phyloP scores from a whole-genome alignment of 75 land plant species.

The Larix kaempferi region DNA sequence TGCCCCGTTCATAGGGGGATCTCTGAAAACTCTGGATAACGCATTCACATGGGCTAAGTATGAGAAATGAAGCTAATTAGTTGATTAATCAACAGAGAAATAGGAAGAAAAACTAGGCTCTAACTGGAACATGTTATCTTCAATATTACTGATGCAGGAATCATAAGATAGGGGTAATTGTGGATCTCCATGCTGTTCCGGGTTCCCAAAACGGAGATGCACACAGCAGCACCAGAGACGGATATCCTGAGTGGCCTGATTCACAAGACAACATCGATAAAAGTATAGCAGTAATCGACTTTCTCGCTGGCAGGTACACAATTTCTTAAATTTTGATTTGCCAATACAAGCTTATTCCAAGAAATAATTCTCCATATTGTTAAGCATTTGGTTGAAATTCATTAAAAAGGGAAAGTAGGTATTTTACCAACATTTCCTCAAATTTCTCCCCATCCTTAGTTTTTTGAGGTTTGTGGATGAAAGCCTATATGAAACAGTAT shows the following conservation, averaged over 20 bases:
- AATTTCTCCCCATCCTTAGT: not conserved
- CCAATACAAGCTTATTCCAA: no score
- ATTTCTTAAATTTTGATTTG: not conserved
- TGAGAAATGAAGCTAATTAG: not conserved
- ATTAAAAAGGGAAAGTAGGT: not conserved
- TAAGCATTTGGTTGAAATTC: no score
- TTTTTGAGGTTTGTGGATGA: not conserved
- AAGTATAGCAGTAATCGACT: constrained; percentile 64
- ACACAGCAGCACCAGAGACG: constrained; percentile 73
- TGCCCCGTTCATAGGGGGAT: constrained; percentile 68
- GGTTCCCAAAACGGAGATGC: constrained; percentile 82
- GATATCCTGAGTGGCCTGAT: constrained; percentile 60
- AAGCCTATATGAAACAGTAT: not conserved
- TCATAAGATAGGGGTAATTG: constrained; percentile 55
- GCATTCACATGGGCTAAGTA: constrained; percentile 86
- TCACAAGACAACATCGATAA: constrained; percentile 42
- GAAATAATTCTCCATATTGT: not conserved
- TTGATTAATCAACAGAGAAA: not conserved
- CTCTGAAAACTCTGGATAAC: constrained; percentile 68
- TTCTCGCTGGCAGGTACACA: constrained; percentile 57
- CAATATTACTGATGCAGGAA: constrained; percentile 29
- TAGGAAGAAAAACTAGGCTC: not conserved
- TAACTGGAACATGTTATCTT: not conserved
- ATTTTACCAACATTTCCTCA: not conserved
- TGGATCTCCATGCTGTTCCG: constrained; percentile 79